Evolutionary conservation across 345 rosid genomes (phyloP), one percentile per base, ranked within the genome.

Genomic region (Acer campestre): DNA sequence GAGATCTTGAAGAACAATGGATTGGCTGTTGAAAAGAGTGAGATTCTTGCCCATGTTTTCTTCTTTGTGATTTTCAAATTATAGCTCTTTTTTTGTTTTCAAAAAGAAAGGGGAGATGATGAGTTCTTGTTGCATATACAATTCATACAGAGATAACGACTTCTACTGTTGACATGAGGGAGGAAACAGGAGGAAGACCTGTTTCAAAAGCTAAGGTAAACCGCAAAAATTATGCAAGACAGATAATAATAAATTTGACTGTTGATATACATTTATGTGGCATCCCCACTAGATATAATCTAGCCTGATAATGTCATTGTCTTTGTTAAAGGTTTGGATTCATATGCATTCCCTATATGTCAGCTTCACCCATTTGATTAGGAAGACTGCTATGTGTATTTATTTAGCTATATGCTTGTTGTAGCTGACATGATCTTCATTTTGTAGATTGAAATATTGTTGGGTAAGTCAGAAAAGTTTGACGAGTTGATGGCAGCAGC

Each of bases 1-100:
- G 97, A 92, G 80, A 89, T 92, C 78, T 81, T 91, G 86, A 90
- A 90, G 87, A 90, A 87, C 76, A 91, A 89, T 76, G 92, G 93
- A 40, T 78, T 91, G 76, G 95, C 91, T 61, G 78, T 92, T 75
- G 95, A 92, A 89, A 92, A 89, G 79, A 86, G 90, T 85, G 75
- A 85, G 82, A 59, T 58, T 67, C 75, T 76, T 42, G 27, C 27
- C 29, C 22, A 17, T 66, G 35, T 6, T 42, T 14, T 18, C 10
- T 42, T 7, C 46, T 49, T 18, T 72, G 67, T 35, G 18, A 18
- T 68, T 67, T 78, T 59, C 23, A 7, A 14, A 59, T 59, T 59
- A 59, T 59, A 46, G 22, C 27, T 18, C 23, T 59, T 59, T 12
- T 59, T 59, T 20, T 56, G 2, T 4, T 56, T 1, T 56, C 7